Conservation (phyloP, 2,329 filamentous ascomycete species). For the Trichoderma sp. region DNA sequence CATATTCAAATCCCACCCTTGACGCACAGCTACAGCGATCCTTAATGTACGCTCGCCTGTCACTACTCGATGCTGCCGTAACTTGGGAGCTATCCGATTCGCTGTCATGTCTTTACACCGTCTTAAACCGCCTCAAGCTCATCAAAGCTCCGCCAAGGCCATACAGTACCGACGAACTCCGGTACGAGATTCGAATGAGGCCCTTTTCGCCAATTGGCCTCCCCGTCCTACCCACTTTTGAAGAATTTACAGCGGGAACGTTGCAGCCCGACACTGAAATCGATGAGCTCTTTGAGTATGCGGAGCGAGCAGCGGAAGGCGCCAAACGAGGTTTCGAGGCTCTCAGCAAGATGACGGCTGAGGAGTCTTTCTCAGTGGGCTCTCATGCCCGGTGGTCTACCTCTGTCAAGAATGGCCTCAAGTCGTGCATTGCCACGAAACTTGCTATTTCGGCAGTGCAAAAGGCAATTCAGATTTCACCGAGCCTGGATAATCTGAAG, state of each 20-base stretch:
- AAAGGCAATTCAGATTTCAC: slow-evolving; percentile 54
- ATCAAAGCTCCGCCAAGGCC: slow-evolving; percentile 58
- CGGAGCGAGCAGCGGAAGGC: slow-evolving; percentile 51
- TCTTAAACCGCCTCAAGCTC: slow-evolving; percentile 62
- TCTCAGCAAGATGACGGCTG: slow-evolving; percentile 54
- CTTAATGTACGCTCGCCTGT: slow-evolving; percentile 60
- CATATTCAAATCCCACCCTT: slow-evolving; percentile 34
- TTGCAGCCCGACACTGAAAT: slow-evolving; percentile 46
- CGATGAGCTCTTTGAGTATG: slow-evolving; percentile 48
- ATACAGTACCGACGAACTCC: slow-evolving; percentile 68
- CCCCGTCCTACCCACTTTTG: slow-evolving; percentile 67
- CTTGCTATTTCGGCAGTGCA: slow-evolving; percentile 65
- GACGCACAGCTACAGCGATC: slow-evolving; percentile 54
- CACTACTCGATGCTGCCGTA: slow-evolving; percentile 67
- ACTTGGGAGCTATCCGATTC: slow-evolving; percentile 61
- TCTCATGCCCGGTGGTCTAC: slow-evolving; percentile 65
- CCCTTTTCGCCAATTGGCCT: slow-evolving; percentile 73
- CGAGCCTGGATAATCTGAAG: slow-evolving; percentile 39
- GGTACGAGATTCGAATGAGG: slow-evolving; percentile 86
- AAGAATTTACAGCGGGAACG: slow-evolving; percentile 58
- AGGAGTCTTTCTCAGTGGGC: slow-evolving; percentile 59
- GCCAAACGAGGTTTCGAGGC: slow-evolving; percentile 62
- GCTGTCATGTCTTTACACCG: slow-evolving; percentile 65
- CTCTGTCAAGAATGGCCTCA: slow-evolving; percentile 63
- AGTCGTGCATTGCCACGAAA: slow-evolving; percentile 71